Conservation (phyloP, 1,284 basidiomycete genomes). For the Ceratobasidium papillatum region DNA sequence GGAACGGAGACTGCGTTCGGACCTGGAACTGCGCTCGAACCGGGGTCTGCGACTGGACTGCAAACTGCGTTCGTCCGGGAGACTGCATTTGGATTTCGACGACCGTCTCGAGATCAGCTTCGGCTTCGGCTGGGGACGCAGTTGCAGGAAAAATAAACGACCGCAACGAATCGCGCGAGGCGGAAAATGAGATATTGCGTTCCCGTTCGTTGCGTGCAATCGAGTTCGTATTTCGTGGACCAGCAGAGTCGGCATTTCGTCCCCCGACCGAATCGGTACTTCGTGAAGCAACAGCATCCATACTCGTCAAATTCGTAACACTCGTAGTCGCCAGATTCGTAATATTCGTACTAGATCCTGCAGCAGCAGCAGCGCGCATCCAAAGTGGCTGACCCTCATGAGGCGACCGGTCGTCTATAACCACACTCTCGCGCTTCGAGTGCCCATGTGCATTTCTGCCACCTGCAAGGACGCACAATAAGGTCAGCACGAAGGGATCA, state of each 20-base stretch:
- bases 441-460: not conserved
- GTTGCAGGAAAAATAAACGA: constrained; percentile 19
- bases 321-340: not conserved
- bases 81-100: not conserved
- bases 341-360: not conserved
- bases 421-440: not conserved
- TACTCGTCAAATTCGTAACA: no score
- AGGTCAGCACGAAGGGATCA: not conserved
- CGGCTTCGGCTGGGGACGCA: not conserved
- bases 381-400: constrained; percentile 2
- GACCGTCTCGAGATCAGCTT: not conserved
- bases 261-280: not conserved
- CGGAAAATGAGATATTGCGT: not conserved
- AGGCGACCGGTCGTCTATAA: constrained; percentile 33
- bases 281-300: no score
- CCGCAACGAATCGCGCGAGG: not conserved
- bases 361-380: not conserved
- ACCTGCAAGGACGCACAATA: not conserved
- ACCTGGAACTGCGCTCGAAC: not conserved
- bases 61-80: not conserved
- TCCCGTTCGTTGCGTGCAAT: constrained; percentile 2
- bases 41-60: not conserved
- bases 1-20: not conserved
- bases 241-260: no score
- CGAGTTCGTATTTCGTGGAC: not conserved